These are phyloP conservation scores for Amanita subjunquillea DNA, from an alignment of 768 basidiomycete species.

Conservation along the genomic window DNA sequence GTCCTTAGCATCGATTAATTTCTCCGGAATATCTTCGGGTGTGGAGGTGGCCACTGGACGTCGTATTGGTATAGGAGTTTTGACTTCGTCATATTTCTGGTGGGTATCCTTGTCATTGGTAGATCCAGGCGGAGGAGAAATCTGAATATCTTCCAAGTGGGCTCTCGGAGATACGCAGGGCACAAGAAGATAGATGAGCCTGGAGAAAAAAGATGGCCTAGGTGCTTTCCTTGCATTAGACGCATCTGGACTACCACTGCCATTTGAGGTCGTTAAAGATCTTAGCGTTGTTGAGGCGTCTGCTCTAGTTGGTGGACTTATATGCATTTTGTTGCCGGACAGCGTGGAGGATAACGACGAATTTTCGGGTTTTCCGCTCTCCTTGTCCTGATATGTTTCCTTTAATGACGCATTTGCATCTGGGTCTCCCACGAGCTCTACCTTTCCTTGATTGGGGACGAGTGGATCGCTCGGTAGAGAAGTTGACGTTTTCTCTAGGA, in stretches of 20 bases:
- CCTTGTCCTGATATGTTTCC: conserved; percentile 3
- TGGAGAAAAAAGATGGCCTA: conserved; percentile 49
- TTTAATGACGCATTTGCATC: background rate
- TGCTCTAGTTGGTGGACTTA: conserved; percentile 6
- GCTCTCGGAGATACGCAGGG: conserved; percentile 58
- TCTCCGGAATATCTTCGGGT: background rate
- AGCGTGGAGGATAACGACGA: conserved; percentile 16
- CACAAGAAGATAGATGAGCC: conserved; percentile 49
- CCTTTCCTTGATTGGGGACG: background rate
- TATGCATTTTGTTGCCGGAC: conserved; percentile 10
- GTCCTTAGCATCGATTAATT: background rate
- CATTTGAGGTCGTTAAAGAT: conserved; percentile 12
- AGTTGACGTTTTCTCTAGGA: background rate
- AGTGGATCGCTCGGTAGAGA: background rate
- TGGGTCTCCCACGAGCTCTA: background rate
- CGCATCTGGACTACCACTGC: conserved; percentile 9
- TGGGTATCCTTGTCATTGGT: background rate
- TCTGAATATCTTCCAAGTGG: conserved; percentile 27
- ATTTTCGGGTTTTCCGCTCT: conserved; percentile 15
- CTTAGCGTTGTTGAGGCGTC: conserved; percentile 10
- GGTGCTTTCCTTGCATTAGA: conserved; percentile 11
- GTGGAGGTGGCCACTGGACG: background rate
- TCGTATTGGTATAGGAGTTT: background rate
- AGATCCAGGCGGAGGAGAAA: conserved; percentile 10
- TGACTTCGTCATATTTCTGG: conserved; percentile 9